These are phyloP conservation scores for Barnettozyma pratensis DNA, from an alignment of 805 yeast genomes.

Conservation along the genomic window DNA sequence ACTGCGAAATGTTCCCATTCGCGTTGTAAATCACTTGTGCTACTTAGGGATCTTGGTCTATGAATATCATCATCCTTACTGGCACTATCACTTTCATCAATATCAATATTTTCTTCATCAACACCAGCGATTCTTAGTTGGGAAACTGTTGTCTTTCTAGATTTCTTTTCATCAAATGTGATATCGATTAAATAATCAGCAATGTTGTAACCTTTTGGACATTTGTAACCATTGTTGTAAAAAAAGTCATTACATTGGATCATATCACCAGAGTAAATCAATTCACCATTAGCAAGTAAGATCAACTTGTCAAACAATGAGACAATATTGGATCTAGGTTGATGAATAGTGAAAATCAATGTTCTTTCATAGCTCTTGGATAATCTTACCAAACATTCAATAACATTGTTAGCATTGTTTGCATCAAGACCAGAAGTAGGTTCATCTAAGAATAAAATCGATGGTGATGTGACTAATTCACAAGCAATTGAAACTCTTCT, in stretches of 20 bases:
- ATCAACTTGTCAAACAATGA: constrained; percentile 81
- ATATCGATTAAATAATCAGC: constrained; percentile 93
- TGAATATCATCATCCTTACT: constrained; percentile 28
- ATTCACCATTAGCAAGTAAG: constrained; percentile 75
- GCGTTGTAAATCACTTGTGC: constrained; percentile 50
- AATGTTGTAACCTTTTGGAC: constrained; percentile 88
- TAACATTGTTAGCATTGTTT: constrained; percentile 85
- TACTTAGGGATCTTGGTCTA: constrained; percentile 21
- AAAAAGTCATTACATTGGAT: constrained; percentile 71
- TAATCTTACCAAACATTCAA: constrained; percentile 75
- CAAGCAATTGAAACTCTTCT: constrained; percentile 91
- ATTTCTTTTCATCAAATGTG: constrained; percentile 51
- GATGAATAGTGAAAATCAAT: constrained; percentile 90
- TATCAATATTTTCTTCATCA: constrained; percentile 28
- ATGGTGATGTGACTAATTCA: constrained; percentile 85
- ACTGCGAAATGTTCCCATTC: constrained; percentile 87
- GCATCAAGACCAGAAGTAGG: constrained; percentile 97
- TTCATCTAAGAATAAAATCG: constrained; percentile 79
- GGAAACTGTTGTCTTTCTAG: constrained; percentile 7
- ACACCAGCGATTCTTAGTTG: constrained; percentile 18
- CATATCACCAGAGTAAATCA: constrained; percentile 87
- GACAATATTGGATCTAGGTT: constrained; percentile 94
- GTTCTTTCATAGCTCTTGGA: constrained; percentile 83
- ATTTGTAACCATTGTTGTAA: constrained; percentile 63
- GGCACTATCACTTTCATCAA: constrained; percentile 24